Conservation (phyloP, 2,329 filamentous ascomycete genomes). For the Colletotrichum sp. region DNA sequence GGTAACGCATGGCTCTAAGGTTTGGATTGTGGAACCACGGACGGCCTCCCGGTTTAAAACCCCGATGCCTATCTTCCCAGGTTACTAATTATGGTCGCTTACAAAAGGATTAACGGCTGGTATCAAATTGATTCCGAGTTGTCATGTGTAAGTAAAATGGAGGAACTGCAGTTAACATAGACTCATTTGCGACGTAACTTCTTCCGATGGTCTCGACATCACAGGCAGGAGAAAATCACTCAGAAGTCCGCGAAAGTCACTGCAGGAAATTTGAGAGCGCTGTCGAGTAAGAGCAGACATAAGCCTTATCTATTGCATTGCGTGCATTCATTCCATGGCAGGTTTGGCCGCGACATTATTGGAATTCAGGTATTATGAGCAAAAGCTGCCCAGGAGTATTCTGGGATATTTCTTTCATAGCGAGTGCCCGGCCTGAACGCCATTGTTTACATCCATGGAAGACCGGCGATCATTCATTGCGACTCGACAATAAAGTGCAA, state of each 20-base stretch:
- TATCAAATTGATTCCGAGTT: background rate
- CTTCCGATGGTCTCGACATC: background rate
- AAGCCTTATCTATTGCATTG: background rate
- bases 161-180: background rate
- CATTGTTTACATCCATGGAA: no score
- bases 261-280: background rate
- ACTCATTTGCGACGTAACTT: background rate
- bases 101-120: background rate
- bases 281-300: background rate
- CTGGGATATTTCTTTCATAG: background rate
- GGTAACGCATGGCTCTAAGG: background rate
- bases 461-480: no score
- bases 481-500: background rate
- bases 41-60: background rate
- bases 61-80: background rate
- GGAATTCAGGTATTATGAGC: background rate
- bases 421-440: background rate
- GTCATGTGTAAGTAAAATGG: background rate
- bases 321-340: background rate
- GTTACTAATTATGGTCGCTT: background rate
- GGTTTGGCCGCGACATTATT: background rate
- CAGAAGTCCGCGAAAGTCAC: background rate
- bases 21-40: constrained; percentile 6
- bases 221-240: background rate
- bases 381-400: background rate